These are phyloP conservation scores for Kernera saxatilis DNA, from an alignment of 345 rosid genomes.

Conservation along the genomic window DNA sequence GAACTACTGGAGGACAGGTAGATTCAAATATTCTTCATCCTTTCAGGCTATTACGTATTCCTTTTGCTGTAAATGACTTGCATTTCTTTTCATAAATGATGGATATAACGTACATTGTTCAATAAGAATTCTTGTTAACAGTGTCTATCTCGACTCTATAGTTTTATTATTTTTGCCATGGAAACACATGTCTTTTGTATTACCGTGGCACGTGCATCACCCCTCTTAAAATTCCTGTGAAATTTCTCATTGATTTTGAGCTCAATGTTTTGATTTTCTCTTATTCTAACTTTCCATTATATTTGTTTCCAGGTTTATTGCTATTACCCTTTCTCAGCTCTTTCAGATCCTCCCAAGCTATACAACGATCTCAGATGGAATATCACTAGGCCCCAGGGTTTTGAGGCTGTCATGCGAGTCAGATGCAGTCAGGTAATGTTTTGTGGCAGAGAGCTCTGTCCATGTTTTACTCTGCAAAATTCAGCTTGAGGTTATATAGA, in stretches of 20 bases:
- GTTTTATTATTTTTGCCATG: neutral
- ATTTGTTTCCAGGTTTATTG: constrained; percentile 68
- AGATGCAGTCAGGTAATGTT: constrained; percentile 82
- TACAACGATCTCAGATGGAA: constrained; percentile 99
- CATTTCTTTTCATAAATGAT: neutral
- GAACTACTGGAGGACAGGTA: constrained; percentile 99
- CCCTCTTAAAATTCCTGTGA: neutral
- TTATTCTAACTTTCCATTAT: constrained; percentile 1
- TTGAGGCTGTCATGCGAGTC: constrained; percentile 98
- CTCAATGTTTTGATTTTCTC: neutral
- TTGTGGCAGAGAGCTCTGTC: constrained; percentile 15
- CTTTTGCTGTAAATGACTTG: neutral
- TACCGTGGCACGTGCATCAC: neutral
- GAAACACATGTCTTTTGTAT: neutral
- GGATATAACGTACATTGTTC: neutral
- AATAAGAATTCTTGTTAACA: neutral
- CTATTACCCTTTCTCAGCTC: constrained; percentile 86
- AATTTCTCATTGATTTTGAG: neutral
- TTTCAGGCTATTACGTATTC: neutral
- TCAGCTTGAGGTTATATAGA: constrained; percentile 11
- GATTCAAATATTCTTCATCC: neutral
- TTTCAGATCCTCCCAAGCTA: constrained; percentile 90
- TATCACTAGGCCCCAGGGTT: constrained; percentile 95
- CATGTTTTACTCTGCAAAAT: neutral
- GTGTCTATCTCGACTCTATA: neutral